Evolutionary conservation across 2,329 filamentous ascomycete species (phyloP).

Genomic region (Endothia cerciana): DNA sequence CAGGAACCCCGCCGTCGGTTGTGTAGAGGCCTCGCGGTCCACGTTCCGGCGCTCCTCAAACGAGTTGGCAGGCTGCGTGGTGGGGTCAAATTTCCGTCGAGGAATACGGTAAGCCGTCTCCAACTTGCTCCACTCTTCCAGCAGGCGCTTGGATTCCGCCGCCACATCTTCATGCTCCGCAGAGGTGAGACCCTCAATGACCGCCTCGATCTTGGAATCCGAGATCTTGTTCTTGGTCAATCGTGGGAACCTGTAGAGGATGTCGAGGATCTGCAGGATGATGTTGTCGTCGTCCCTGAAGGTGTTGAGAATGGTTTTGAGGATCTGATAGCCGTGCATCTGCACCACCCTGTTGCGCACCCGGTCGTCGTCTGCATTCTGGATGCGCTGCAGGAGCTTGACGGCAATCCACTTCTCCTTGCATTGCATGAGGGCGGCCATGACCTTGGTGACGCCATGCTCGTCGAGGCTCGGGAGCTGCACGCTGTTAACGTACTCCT

Average conservation of each 20-base stretch:
- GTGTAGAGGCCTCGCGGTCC: slow-evolving; percentile 43
- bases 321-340: slow-evolving; percentile 96
- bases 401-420: slow-evolving; percentile 99
- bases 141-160: slow-evolving; percentile 68
- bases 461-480: slow-evolving; percentile 80
- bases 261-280: slow-evolving; percentile 84
- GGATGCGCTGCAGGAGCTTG: slow-evolving; percentile 88
- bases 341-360: slow-evolving; percentile 88
- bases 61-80: slow-evolving; percentile 57
- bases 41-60: slow-evolving; percentile 69
- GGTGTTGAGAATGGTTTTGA: slow-evolving; percentile 82
- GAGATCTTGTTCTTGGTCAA: slow-evolving; percentile 96
- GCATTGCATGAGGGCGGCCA: slow-evolving; percentile 95
- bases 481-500: slow-evolving; percentile 92
- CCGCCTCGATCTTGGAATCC: slow-evolving; percentile 90
- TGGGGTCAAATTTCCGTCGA: slow-evolving; percentile 81
- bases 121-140: slow-evolving; percentile 86
- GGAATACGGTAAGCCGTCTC: slow-evolving; percentile 93
- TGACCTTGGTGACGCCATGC: slow-evolving; percentile 86
- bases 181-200: slow-evolving; percentile 68
- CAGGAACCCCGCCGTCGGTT: slow-evolving; percentile 31
- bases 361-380: slow-evolving; percentile 82
- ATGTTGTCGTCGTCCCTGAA: slow-evolving; percentile 92
- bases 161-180: slow-evolving; percentile 77
- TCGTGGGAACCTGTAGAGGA: slow-evolving; percentile 85